Evolutionary conservation across 2,329 filamentous ascomycete genomes (phyloP).

Genomic region (Lachnellula occidentalis): DNA sequence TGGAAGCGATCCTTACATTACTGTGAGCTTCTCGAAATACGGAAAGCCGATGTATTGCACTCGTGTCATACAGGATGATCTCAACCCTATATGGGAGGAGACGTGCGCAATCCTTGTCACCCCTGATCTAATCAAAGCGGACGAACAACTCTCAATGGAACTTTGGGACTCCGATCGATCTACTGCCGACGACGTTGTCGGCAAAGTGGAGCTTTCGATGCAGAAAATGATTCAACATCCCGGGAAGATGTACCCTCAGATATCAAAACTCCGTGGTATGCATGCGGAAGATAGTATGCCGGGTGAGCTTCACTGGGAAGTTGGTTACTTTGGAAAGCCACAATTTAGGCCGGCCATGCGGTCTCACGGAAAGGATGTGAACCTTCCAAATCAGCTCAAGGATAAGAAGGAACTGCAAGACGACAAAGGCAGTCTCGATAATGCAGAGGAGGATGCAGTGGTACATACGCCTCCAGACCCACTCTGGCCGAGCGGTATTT

Average conservation of each 20-base stretch:
- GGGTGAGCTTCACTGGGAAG: constrained; percentile 90
- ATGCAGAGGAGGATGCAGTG: constrained; percentile 73
- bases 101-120: constrained; percentile 80
- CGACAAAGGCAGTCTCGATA: constrained; percentile 74
- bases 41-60: constrained; percentile 98
- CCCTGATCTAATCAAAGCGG: constrained; percentile 82
- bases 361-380: constrained; percentile 79
- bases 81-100: constrained; percentile 92
- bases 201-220: constrained; percentile 88
- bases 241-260: constrained; percentile 85
- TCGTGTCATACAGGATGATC: constrained; percentile 87
- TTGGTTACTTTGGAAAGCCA: constrained; percentile 90
- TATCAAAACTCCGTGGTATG: constrained; percentile 76
- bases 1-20: constrained; percentile 93
- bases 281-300: constrained; percentile 85
- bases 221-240: constrained; percentile 94
- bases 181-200: constrained; percentile 89
- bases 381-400: constrained; percentile 66
- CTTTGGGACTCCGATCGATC: constrained; percentile 94
- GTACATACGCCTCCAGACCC: constrained; percentile 89
- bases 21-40: constrained; percentile 90
- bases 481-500: constrained; percentile 89
- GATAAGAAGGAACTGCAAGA: constrained; percentile 77
- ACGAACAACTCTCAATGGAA: constrained; percentile 89
- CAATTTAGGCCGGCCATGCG: constrained; percentile 78